A percentile compares a stretch with the other conserved stretches of the same genome.
Conservation (phyloP, 257 asterid species). For the Ballota nigra region DNA sequence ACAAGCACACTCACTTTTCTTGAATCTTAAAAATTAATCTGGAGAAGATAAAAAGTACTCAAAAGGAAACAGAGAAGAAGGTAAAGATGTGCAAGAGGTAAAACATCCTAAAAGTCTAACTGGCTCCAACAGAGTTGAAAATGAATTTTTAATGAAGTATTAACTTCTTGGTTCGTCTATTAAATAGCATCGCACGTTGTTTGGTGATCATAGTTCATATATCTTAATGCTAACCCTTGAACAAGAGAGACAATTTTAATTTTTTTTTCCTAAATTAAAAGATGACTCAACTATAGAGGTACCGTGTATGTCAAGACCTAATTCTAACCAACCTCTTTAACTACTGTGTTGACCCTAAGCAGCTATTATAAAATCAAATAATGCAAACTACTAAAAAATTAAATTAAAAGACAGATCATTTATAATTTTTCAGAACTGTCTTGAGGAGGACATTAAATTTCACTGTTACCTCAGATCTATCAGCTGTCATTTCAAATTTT, state of each 20-base stretch:
- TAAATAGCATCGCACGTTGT: neutral
- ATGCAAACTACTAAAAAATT: neutral
- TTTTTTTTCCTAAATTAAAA: neutral
- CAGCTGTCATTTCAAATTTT: neutral
- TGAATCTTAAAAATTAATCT: too few species aligned
- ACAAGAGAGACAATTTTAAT: neutral
- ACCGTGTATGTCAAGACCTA: neutral
- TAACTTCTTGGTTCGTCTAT: too few species aligned
- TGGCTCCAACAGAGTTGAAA: neutral
- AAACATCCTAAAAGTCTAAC: too few species aligned
- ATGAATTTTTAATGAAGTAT: neutral
- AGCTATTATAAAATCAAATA: slow-evolving; percentile 2
- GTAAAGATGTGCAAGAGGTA: too few species aligned
- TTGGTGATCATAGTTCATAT: neutral
- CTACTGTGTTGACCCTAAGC: slow-evolving; percentile 1
- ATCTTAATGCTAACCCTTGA: neutral
- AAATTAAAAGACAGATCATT: neutral
- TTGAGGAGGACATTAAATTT: neutral
- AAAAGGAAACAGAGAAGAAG: too few species aligned
- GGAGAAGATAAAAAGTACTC: too few species aligned
- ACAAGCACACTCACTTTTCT: too few species aligned
- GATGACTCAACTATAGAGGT: neutral
- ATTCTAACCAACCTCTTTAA: slow-evolving; percentile 20
- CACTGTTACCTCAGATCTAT: neutral
- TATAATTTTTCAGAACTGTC: slow-evolving; percentile 1